phyloP scores from a whole-genome alignment of 257 asterid genomes.

The Plectranthus barbatus region DNA sequence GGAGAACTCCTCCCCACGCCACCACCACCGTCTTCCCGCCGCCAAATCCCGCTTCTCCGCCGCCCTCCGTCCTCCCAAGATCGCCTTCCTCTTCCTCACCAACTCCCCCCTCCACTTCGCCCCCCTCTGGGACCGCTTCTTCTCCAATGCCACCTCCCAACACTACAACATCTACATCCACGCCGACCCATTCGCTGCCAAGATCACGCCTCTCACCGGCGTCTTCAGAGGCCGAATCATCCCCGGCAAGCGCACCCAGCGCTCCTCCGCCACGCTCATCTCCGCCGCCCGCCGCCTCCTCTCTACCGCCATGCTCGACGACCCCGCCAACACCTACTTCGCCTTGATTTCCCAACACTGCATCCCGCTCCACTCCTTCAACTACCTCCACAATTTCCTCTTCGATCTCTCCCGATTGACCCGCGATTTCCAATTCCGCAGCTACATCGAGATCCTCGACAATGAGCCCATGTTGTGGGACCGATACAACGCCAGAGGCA shows the following conservation, averaged over 20 bases:
- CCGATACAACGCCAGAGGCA: conserved; percentile 69
- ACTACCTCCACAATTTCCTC: conserved; percentile 38
- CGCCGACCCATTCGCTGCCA: conserved; percentile 53
- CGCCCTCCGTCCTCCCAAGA: conserved; percentile 55
- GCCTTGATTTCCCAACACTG: too few relatives aligned
- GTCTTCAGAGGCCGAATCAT: conserved; percentile 42
- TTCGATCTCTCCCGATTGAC: conserved; percentile 45
- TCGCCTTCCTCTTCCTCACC: too few relatives aligned
- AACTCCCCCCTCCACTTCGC: too few relatives aligned
- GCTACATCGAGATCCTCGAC: too few relatives aligned
- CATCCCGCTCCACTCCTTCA: too few relatives aligned
- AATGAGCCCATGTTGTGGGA: conserved; percentile 32
- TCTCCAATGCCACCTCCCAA: conserved; percentile 11
- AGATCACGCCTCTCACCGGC: conserved; percentile 34
- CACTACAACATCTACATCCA: conserved; percentile 75
- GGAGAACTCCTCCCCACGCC: conserved; percentile 34
- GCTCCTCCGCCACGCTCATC: conserved; percentile 70
- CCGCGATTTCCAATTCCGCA: conserved; percentile 24
- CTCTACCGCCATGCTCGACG: conserved; percentile 44
- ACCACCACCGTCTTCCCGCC: conserved; percentile 41
- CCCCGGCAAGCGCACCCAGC: conserved; percentile 64
- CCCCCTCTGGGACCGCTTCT: too few relatives aligned
- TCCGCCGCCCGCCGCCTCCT: conserved; percentile 45
- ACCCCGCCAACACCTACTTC: conserved; percentile 28
- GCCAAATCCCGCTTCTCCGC: conserved; percentile 54